Base-by-base conservation (phyloP, 371 early-diverging fungal species). In the Dinochytrium kinnereticum region DNA sequence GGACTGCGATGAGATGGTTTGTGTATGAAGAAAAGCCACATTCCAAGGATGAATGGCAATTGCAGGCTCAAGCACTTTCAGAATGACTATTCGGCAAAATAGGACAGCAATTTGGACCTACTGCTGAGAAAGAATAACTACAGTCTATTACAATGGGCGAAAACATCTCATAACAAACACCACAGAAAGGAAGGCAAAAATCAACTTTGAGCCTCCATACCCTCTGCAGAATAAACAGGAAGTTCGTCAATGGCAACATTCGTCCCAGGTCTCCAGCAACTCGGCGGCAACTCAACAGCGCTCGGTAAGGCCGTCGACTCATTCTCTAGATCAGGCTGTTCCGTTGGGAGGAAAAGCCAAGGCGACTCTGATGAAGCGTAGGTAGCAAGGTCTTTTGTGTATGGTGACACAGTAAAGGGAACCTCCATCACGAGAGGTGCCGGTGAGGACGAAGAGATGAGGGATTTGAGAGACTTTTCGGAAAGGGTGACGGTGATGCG, bases 331-430 rank as follows among this genome's bases (percentile, higher is more conserved):
- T n/a, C n/a, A n/a, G n/a, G n/a, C n/a, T n/a, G n/a, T n/a, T n/a
- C n/a, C n/a, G n/a, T 44, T 19, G 57, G 57, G 10, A 55, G 57
- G 26, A 55, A 30, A 24, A 55, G 57, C 57, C 57, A 55, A 10
- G 57, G 57, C 5, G 26, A 55, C 5, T 30, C 30, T 5, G 24
- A 7, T 10, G 57, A 19, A 19, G 57, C 57, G 10, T 55, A 26
- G 26, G 26, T 7, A 55, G 57, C 57, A 7, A 55, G 24, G 5
- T 55, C 57, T 30, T 55, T 55, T 7, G 21, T 30, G 30, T 26
- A 55, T 30, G 57, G 57, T 5, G 57, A 55, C 24, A 55, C 57
- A 10, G 26, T 30, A 26, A 55, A 7, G 10, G 26, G 57, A 24
- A 55, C 24, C 26, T 55, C 26, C 21, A 24, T 55, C 17, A 55